Evolutionary conservation across 2,329 filamentous ascomycete genomes (phyloP), one percentile per base, ranked within the genome.

Genomic region (Diplodia corticola): DNA sequence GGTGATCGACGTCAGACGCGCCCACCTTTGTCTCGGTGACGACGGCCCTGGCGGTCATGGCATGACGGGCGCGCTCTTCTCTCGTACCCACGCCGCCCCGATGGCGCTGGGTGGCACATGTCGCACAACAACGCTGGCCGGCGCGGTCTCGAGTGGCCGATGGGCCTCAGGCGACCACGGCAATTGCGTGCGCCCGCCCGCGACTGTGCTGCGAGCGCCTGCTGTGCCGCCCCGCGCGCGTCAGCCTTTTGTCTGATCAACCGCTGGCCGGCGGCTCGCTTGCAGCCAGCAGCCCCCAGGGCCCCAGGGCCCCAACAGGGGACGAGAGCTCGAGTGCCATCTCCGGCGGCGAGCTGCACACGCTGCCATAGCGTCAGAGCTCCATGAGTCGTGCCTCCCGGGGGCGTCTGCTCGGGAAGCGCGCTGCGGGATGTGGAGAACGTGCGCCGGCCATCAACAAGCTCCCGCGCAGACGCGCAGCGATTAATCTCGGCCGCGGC

Each of bases 1-100:
- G 40, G 40, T n/a, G 57, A 61, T 61, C 57, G 57, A 61, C 57
- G 57, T 61, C 57, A 61, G 57, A 61, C 57, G 57, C 55, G 57
- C 57, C 57, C 57, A 30, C 28, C 57, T 48, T 49, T 61, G 57
- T 61, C 57, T 61, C 20, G 57, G 40, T 61, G 57, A 61, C 55
- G 55, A 44, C 37, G 54, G 35, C 54, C 54, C 54, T 57, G 54
- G n/a, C 57, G 57, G 57, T 61, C 57, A 61, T 61, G 57, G 44
- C 57, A 61, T 49, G 26, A 28, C 57, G 28, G 26, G 54, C 54
- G n/a, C 54, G 30, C 54, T 40, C 54, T 59, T 20, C 57, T 61
- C 57, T 61, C 57, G 57, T 30, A 46, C 22, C 55, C 15, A 24
- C 37, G 37, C 55, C 55, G 37, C 24, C 55, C 37, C 55, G n/a